These are phyloP conservation scores for Aspergillus avenaceus DNA, from an alignment of 495 filamentous ascomycete genomes.

Conservation along the genomic window DNA sequence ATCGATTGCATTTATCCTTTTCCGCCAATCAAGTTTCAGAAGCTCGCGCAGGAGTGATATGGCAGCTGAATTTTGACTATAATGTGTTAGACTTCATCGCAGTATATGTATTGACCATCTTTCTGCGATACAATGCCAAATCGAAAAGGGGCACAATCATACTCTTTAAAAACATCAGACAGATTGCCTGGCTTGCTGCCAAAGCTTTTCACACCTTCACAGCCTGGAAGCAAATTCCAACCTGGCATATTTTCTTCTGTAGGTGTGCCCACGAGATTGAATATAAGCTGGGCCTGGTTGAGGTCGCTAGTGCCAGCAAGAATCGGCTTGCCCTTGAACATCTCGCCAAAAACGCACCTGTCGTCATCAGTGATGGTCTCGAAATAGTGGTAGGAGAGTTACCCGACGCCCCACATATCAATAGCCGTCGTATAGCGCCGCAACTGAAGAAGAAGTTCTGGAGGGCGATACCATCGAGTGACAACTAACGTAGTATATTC, in stretches of 20 bases:
- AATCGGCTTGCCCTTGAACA: constrained; percentile 93
- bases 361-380: constrained; percentile 11
- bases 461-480: constrained; percentile 94
- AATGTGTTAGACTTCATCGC: constrained; percentile 2
- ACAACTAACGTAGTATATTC: constrained; percentile 96
- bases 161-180: constrained; percentile 66
- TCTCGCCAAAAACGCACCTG: constrained; percentile 96
- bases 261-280: constrained; percentile 87
- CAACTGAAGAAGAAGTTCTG: constrained; percentile 84
- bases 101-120: no score
- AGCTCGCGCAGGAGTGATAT: constrained; percentile 79
- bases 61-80: constrained; percentile 52
- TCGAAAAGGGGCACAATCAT: constrained; percentile 11
- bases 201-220: constrained; percentile 67
- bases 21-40: constrained; percentile 82
- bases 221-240: constrained; percentile 76
- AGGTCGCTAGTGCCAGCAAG: constrained; percentile 82
- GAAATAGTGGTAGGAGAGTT: constrained; percentile 22
- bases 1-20: constrained; percentile 89
- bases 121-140: no score
- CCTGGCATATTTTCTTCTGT: constrained; percentile 92
- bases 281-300: constrained; percentile 88
- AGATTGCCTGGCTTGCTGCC: constrained; percentile 62
- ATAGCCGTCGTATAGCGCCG: constrained; percentile 91
- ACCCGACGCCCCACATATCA: constrained; percentile 98